These are phyloP conservation scores for Zalaria obscura DNA, from an alignment of 2,329 filamentous ascomycete genomes.

Conservation along the genomic window DNA sequence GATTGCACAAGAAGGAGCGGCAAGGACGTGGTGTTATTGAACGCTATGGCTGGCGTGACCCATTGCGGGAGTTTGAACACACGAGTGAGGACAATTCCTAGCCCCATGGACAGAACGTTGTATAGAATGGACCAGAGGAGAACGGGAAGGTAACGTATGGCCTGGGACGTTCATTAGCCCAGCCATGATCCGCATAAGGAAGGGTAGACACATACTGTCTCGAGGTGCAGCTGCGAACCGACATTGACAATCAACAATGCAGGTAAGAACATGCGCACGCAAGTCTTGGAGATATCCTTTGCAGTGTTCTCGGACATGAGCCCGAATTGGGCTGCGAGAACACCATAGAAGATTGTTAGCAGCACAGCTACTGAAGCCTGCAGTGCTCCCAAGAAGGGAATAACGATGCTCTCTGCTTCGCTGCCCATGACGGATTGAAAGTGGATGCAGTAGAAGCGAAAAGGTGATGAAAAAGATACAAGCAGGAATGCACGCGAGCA, in stretches of 20 bases:
- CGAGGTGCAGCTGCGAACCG: conserved; percentile 34
- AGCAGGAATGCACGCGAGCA: too few species aligned
- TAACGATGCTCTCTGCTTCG: conserved; percentile 14
- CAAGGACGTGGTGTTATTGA: conserved; percentile 44
- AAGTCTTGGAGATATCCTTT: conserved; percentile 38
- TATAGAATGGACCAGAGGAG: conserved; percentile 38
- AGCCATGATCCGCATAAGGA: background rate
- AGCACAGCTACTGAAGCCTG: conserved; percentile 41
- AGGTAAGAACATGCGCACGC: conserved; percentile 39
- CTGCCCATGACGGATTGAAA: conserved; percentile 1
- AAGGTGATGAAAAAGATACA: too few species aligned
- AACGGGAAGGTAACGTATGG: conserved; percentile 9
- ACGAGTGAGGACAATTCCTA: conserved; percentile 30
- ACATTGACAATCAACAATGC: conserved; percentile 39
- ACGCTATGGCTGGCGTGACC: conserved; percentile 39
- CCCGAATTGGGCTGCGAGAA: conserved; percentile 34
- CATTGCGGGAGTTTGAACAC: conserved; percentile 37
- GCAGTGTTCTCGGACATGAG: conserved; percentile 33
- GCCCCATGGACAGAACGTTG: conserved; percentile 32
- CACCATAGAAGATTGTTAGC: conserved; percentile 39
- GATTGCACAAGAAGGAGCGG: conserved; percentile 39
- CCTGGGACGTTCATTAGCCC: conserved; percentile 1
- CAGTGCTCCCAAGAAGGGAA: conserved; percentile 36
- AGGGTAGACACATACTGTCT: conserved; percentile 26
- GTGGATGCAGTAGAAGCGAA: too few species aligned